phyloP scores from a whole-genome alignment of 495 filamentous ascomycete genomes.

The Penicillium macrosclerotiorum region DNA sequence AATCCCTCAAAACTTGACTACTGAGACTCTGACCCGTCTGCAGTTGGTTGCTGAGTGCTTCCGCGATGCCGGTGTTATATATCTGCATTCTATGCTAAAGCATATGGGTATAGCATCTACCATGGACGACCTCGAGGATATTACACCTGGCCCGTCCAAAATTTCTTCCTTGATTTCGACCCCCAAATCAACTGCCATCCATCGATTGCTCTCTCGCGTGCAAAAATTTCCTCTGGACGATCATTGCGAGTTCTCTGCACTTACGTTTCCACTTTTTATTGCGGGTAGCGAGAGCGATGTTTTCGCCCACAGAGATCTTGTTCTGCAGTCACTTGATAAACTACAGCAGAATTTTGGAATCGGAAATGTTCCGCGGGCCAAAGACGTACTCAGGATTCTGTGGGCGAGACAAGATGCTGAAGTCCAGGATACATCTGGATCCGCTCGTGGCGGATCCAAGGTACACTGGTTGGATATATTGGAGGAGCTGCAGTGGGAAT shows the following conservation, averaged over 20 bases:
- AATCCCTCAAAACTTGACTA: conserved; percentile 33
- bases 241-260: conserved; percentile 44
- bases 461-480: conserved; percentile 43
- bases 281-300: conserved; percentile 35
- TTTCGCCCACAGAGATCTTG: conserved; percentile 23
- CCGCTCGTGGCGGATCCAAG: neutral
- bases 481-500: conserved; percentile 41
- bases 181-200: conserved; percentile 31
- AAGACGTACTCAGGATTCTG: conserved; percentile 36
- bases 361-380: conserved; percentile 40
- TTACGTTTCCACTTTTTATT: conserved; percentile 46
- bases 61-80: conserved; percentile 43
- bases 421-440: neutral
- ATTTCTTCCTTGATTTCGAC: conserved; percentile 23
- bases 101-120: conserved; percentile 19
- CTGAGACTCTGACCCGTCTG: conserved; percentile 33
- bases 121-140: neutral
- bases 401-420: conserved; percentile 30
- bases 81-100: conserved; percentile 42
- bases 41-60: conserved; percentile 45
- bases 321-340: conserved; percentile 28
- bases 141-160: neutral
- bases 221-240: conserved; percentile 30
- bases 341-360: conserved; percentile 43
- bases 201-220: conserved; percentile 29